A percentile compares a stretch with the other conserved stretches of the same genome.
phyloP scores from a whole-genome alignment of 2,329 filamentous ascomycete species.

The Fusarium sp. region DNA sequence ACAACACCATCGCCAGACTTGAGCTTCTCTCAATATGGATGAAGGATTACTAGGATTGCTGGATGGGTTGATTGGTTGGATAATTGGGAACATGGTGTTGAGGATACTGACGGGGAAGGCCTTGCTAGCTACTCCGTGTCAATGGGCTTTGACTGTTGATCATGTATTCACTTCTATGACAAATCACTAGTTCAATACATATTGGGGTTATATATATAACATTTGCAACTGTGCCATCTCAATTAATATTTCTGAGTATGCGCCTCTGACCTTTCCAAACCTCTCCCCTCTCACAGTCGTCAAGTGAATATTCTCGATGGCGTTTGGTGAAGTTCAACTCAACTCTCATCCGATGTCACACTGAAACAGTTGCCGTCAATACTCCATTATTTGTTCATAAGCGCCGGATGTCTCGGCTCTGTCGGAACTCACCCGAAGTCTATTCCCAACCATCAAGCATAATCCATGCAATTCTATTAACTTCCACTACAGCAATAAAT shows the following conservation, averaged over 20 bases:
- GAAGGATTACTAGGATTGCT: not conserved
- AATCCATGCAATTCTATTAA: not conserved
- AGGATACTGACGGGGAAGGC: slow-evolving; percentile 5
- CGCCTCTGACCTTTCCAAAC: no score
- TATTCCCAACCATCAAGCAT: not conserved
- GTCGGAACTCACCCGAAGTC: not conserved
- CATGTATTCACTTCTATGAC: slow-evolving; percentile 4
- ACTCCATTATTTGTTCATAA: not conserved
- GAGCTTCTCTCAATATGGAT: no score
- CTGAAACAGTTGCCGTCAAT: not conserved
- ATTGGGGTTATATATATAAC: not conserved
- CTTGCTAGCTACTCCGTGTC: slow-evolving; percentile 4
- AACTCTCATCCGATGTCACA: not conserved
- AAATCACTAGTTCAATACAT: slow-evolving; percentile 1
- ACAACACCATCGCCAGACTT: no score
- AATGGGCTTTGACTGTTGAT: not conserved
- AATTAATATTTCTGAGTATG: no score
- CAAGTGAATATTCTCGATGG: no score
- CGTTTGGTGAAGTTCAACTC: no score
- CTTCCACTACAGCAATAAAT: slow-evolving; percentile 24
- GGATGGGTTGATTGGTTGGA: not conserved
- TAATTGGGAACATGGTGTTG: not conserved
- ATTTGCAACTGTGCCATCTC: no score
- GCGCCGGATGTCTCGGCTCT: not conserved
- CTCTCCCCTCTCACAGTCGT: no score